Base-by-base conservation (phyloP, 1,284 basidiomycete genomes). In the Marasmius sp. region DNA sequence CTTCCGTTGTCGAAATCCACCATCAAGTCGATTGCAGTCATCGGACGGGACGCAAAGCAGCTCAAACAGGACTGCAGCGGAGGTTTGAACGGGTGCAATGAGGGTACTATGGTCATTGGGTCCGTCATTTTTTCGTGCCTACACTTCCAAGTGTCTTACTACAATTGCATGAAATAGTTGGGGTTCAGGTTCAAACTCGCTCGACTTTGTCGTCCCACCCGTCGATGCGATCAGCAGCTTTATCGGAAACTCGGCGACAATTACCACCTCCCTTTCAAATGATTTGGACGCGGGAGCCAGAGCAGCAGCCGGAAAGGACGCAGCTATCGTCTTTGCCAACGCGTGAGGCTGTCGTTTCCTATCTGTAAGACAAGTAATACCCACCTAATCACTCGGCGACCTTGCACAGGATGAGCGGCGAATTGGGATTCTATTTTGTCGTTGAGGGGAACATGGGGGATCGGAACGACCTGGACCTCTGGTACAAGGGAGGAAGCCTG, bases 391-490 rank as follows among this genome's bases (percentile, higher is more conserved):
- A 27, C 27, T 27, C 27, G 27, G 5, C 27, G 27, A 14, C 8
- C 16, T 27, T 37, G 1, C 16, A 43, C 56, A 79, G 76, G 0
- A 79, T 79, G 78, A 81, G 80, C 61, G 80, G 81, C 14, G 81
- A 82, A 61, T 72, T 81, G 5, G 79, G 77, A 1, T 68, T 72
- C 48, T 85, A 91, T 70, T 77, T 85, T 47, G 81, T 80, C 5
- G 86, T 91, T 1, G 84, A 85, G 48, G 84, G 84, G 1, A 88
- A 87, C 64, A 79, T 80, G 61, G 89, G 89, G 8, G 91, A 93
- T 69, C 81, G 89, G 37, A 92, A 92, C 69, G 87, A 93, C 68
- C 74, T 93, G 11, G 82, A 83, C 20, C 80, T 90, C 0, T 93
- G 91, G 91, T 84, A 82, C 66, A 79, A 75, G 34, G 79, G 78